These are phyloP conservation scores for Hypoxylon fuscum DNA, from an alignment of 495 filamentous ascomycete genomes.

Conservation along the genomic window DNA sequence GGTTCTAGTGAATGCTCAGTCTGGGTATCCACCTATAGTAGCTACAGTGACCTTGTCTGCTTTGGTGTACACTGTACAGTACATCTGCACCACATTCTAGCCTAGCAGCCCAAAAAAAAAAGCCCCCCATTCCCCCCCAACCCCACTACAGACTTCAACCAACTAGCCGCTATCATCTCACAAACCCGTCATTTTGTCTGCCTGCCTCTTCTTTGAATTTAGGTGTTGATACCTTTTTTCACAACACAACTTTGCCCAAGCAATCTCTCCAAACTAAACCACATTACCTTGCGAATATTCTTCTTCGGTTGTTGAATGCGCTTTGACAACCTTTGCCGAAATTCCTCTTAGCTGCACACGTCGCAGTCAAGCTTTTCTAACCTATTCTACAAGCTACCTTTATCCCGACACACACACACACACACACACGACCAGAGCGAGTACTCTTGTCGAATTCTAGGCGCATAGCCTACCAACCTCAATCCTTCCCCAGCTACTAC, in stretches of 20 bases:
- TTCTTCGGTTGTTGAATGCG: no score
- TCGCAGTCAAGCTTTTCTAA: not conserved
- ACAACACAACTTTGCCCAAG: conserved; percentile 10
- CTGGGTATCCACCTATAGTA: not conserved
- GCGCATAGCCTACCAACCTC: conserved; percentile 46
- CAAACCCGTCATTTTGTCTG: conserved; percentile 26
- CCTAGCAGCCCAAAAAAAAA: conserved; percentile 17
- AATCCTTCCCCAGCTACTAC: conserved; percentile 25
- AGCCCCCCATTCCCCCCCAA: conserved; percentile 8
- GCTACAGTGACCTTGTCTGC: not conserved
- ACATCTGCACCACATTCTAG: no score
- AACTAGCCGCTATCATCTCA: conserved; percentile 38
- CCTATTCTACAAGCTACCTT: conserved; percentile 9
- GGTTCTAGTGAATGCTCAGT: not conserved
- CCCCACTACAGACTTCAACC: conserved; percentile 26
- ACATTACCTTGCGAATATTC: not conserved
- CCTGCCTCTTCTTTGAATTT: conserved; percentile 35
- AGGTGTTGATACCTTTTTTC: conserved; percentile 40
- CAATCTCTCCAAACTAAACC: conserved; percentile 9
- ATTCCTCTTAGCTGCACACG: conserved; percentile 2
- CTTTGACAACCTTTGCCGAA: no score
- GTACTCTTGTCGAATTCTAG: conserved; percentile 35
- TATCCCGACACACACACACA: conserved; percentile 15
- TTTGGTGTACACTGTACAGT: no score
- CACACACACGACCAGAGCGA: conserved; percentile 29